Percentiles rank a stretch among this genome's conserved stretches.
Evolutionary conservation across 1,284 basidiomycete genomes (phyloP).

Genomic region (Trichosporon ovoides): DNA sequence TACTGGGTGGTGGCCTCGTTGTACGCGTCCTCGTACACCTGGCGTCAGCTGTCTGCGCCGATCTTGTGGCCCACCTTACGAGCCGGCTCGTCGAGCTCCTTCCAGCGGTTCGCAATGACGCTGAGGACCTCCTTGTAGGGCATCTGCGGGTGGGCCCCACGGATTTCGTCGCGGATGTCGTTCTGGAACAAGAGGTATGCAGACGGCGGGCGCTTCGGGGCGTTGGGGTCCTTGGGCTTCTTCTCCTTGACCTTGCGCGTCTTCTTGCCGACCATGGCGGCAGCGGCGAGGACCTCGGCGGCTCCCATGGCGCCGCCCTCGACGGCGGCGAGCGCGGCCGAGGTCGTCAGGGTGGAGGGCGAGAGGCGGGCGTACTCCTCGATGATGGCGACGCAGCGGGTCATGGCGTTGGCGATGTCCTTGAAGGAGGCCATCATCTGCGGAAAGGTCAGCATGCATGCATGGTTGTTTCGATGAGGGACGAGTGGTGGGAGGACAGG

Average conservation of each 20-base stretch:
- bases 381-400: slow-evolving; percentile 42
- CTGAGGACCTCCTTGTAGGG: slow-evolving; percentile 67
- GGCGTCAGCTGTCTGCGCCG: slow-evolving; percentile 21
- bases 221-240: slow-evolving; percentile 75
- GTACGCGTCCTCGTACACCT: slow-evolving; percentile 35
- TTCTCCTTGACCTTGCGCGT: slow-evolving; percentile 43
- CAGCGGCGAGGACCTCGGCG: slow-evolving; percentile 22
- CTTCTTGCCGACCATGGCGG: slow-evolving; percentile 26
- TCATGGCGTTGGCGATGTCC: slow-evolving; percentile 47
- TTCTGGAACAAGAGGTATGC: slow-evolving; percentile 97
- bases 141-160: slow-evolving; percentile 58
- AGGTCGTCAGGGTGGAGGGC: slow-evolving; percentile 29
- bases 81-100: slow-evolving; percentile 59
- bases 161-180: slow-evolving; percentile 64
- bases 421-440: slow-evolving; percentile 49
- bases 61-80: slow-evolving; percentile 58
- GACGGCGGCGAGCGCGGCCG: slow-evolving; percentile 20
- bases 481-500: background rate
- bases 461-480: background rate
- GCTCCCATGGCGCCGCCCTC: slow-evolving; percentile 17
- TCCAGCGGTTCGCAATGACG: slow-evolving; percentile 71
- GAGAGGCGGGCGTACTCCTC: slow-evolving; percentile 44
- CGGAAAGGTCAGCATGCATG: background rate
- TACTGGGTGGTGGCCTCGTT: slow-evolving; percentile 24
- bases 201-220: slow-evolving; percentile 87